phyloP scores from a whole-genome alignment of 345 rosid species.

The Trapa bicornis region DNA sequence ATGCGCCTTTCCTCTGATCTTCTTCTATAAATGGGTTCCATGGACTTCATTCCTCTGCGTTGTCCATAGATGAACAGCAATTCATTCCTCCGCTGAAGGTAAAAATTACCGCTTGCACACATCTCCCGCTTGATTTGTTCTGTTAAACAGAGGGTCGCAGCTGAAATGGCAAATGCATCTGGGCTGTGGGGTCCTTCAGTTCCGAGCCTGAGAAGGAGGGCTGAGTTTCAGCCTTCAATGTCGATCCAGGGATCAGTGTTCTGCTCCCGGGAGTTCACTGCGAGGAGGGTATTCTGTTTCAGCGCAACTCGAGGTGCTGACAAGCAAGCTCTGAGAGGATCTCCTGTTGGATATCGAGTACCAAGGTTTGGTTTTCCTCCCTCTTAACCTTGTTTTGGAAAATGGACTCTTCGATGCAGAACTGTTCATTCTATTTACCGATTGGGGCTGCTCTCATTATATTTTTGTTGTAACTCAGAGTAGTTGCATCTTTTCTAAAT shows the following conservation, averaged over 20 bases:
- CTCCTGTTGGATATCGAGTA: slow-evolving; percentile 7
- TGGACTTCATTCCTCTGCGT: background rate
- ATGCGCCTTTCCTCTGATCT: background rate
- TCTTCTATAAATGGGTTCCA: slow-evolving; percentile 11
- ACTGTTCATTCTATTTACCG: background rate
- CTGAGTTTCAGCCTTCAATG: slow-evolving; percentile 28
- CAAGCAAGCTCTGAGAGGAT: slow-evolving; percentile 5
- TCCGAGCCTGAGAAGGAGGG: slow-evolving; percentile 32
- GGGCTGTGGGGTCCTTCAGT: slow-evolving; percentile 54
- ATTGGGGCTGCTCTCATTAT: background rate
- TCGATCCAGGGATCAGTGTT: slow-evolving; percentile 58
- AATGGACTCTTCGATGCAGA: background rate
- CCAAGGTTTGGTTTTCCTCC: slow-evolving; percentile 6
- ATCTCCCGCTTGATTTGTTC: background rate
- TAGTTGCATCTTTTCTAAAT: background rate
- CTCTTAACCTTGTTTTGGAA: background rate
- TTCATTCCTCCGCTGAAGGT: slow-evolving; percentile 10
- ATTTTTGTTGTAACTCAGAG: background rate
- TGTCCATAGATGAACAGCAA: slow-evolving; percentile 1
- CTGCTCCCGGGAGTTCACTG: slow-evolving; percentile 22
- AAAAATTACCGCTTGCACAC: slow-evolving; percentile 11
- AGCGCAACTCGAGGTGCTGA: slow-evolving; percentile 31
- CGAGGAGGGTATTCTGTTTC: slow-evolving; percentile 46
- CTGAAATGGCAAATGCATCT: slow-evolving; percentile 68
- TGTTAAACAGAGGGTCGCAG: background rate